These are phyloP conservation scores for Naganishia onofrii DNA, from an alignment of 768 basidiomycete genomes.

Conservation along the genomic window DNA sequence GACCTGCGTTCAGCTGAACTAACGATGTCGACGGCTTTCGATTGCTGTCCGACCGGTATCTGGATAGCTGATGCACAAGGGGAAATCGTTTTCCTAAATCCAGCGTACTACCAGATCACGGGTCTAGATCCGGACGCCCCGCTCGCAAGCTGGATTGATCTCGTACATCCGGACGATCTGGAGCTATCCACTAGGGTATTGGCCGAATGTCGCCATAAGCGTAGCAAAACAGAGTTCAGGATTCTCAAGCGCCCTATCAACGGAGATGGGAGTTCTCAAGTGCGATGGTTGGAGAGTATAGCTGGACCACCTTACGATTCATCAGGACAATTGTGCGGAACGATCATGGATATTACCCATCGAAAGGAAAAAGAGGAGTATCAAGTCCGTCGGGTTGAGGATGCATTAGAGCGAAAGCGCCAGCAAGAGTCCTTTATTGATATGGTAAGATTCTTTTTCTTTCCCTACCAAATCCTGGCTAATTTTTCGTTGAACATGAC, in stretches of 20 bases:
- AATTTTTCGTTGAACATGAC: too few relatives aligned
- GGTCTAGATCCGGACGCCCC: not conserved
- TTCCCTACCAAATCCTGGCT: not conserved
- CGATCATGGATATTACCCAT: constrained; percentile 26
- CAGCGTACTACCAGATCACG: constrained; percentile 13
- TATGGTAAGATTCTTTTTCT: constrained; percentile 11
- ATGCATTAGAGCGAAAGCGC: constrained; percentile 24
- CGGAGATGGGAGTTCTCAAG: not conserved
- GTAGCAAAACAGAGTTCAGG: constrained; percentile 20
- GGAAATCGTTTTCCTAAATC: constrained; percentile 20
- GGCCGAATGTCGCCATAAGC: not conserved
- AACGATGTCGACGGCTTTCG: constrained; percentile 28
- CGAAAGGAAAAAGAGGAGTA: constrained; percentile 27
- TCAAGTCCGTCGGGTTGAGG: constrained; percentile 29
- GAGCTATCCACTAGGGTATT: not conserved
- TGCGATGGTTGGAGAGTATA: constrained; percentile 20
- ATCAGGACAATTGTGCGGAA: constrained; percentile 20
- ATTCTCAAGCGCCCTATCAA: not conserved
- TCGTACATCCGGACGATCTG: constrained; percentile 29
- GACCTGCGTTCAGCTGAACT: constrained; percentile 28
- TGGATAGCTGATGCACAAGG: constrained; percentile 23
- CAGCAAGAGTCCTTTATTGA: constrained; percentile 33
- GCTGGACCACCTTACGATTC: constrained; percentile 17
- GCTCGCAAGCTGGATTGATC: constrained; percentile 18
- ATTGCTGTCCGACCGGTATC: constrained; percentile 26